Conservation (phyloP, 106 monocot genomes). For the Chionographis japonica region DNA sequence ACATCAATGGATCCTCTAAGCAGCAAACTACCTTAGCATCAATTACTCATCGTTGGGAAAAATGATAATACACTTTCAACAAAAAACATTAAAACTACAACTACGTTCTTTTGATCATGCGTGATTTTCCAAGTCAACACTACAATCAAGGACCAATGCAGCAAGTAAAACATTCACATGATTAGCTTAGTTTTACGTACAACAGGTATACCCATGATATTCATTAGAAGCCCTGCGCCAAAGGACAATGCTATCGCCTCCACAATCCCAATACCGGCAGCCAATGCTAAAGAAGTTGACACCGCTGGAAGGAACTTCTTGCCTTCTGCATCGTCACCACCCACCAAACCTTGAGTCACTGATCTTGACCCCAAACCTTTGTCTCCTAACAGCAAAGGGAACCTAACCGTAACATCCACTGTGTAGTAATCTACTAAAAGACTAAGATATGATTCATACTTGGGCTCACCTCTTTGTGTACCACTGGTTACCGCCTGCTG, state of each 20-base stretch:
- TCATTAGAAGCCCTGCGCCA: constrained; percentile 62
- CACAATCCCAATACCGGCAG: constrained; percentile 71
- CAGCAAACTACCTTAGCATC: too few species aligned
- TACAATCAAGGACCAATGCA: not conserved
- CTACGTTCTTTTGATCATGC: too few species aligned
- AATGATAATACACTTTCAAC: too few species aligned
- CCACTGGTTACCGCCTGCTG: constrained; percentile 50
- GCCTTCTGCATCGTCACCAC: constrained; percentile 5
- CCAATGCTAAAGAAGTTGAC: constrained; percentile 79
- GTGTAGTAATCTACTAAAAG: not conserved
- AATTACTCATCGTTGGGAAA: too few species aligned
- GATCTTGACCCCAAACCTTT: not conserved
- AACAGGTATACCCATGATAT: constrained; percentile 78
- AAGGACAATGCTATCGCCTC: constrained; percentile 54
- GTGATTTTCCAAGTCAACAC: not conserved
- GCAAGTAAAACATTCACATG: not conserved
- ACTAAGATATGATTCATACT: not conserved
- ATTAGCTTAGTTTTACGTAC: constrained; percentile 47
- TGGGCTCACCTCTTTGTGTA: not conserved
- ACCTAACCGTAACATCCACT: too few species aligned
- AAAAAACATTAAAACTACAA: too few species aligned
- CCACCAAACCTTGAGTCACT: constrained; percentile 1
- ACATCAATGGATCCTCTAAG: too few species aligned
- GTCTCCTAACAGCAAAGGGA: constrained; percentile 1
- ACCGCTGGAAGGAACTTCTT: constrained; percentile 79